Conservation (phyloP, 2,329 filamentous ascomycete species). For the Claviceps pusilla region DNA sequence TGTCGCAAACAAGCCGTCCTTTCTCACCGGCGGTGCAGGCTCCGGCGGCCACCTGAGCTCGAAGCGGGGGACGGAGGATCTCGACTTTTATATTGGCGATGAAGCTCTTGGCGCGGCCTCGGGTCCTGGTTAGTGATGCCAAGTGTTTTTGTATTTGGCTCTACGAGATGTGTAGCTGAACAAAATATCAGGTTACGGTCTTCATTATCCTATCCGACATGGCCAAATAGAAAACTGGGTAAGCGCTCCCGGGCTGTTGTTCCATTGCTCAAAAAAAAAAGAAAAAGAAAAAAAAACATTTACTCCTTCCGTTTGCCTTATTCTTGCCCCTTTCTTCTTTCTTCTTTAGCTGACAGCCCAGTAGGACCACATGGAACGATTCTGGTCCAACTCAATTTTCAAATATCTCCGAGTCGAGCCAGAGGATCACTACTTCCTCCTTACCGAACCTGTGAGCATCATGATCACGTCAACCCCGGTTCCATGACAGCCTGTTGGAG, state of each 20-base stretch:
- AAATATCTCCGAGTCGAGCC: constrained; percentile 97
- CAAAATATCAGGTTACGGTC: constrained; percentile 56
- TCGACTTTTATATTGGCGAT: constrained; percentile 98
- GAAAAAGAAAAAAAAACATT: too few relatives aligned
- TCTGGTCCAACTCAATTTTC: constrained; percentile 99
- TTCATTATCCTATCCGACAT: constrained; percentile 95
- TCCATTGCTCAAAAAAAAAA: neutral
- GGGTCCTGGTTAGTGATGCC: constrained; percentile 52
- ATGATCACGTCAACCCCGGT: neutral
- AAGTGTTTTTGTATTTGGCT: neutral
- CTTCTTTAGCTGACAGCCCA: constrained; percentile 12
- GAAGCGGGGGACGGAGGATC: constrained; percentile 91
- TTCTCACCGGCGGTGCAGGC: constrained; percentile 80
- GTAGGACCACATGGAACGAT: constrained; percentile 96
- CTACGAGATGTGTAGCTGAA: constrained; percentile 3
- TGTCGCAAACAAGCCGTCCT: constrained; percentile 88
- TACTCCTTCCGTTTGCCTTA: neutral
- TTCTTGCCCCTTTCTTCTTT: neutral
- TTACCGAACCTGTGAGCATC: constrained; percentile 78
- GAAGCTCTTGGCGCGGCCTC: constrained; percentile 73
- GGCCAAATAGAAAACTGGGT: constrained; percentile 99
- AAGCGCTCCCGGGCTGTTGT: constrained; percentile 15
- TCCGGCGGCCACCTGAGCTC: constrained; percentile 58
- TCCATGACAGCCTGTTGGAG: neutral
- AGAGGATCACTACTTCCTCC: constrained; percentile 95